A percentile compares a stretch with the other conserved stretches of the same genome.
Conservation (phyloP, 2,329 filamentous ascomycete species). For the Aspergillus novoparasiticus region DNA sequence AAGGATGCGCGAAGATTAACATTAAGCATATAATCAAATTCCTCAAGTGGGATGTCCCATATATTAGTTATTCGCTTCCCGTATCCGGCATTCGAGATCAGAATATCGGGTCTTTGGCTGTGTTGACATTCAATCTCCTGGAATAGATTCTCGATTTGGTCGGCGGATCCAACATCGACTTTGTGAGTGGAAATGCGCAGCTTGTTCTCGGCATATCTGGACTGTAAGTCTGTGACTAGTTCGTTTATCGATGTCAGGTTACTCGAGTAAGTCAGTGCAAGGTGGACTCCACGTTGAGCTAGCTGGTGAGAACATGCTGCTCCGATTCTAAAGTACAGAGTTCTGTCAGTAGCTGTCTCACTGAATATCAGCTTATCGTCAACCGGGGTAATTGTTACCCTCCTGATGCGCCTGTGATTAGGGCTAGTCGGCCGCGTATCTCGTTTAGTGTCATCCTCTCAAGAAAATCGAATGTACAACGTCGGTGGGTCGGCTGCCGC, state of each 20-base stretch:
- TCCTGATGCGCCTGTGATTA: background rate
- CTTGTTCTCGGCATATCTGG: conserved; percentile 29
- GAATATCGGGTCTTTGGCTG: conserved; percentile 60
- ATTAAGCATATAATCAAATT: conserved; percentile 65
- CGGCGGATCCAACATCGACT: conserved; percentile 59
- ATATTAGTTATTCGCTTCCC: conserved; percentile 62
- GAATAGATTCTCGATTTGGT: conserved; percentile 58
- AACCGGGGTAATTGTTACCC: background rate
- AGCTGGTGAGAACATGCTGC: conserved; percentile 60
- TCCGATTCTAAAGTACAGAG: conserved; percentile 56
- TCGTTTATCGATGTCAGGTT: conserved; percentile 51
- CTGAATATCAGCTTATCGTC: background rate
- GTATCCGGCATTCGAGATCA: conserved; percentile 68
- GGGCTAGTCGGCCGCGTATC: background rate
- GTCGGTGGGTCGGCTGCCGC: background rate
- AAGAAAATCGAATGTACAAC: background rate
- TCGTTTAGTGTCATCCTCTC: background rate
- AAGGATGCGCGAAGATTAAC: conserved; percentile 67
- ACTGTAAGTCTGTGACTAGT: conserved; percentile 47
- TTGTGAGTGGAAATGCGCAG: conserved; percentile 57
- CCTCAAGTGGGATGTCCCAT: conserved; percentile 62
- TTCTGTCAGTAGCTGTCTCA: background rate
- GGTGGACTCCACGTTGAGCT: conserved; percentile 52
- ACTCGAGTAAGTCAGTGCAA: conserved; percentile 63
- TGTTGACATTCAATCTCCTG: conserved; percentile 57